phyloP scores from a whole-genome alignment of 192 early-diverging fungal species.

The Coemansia sp. region DNA sequence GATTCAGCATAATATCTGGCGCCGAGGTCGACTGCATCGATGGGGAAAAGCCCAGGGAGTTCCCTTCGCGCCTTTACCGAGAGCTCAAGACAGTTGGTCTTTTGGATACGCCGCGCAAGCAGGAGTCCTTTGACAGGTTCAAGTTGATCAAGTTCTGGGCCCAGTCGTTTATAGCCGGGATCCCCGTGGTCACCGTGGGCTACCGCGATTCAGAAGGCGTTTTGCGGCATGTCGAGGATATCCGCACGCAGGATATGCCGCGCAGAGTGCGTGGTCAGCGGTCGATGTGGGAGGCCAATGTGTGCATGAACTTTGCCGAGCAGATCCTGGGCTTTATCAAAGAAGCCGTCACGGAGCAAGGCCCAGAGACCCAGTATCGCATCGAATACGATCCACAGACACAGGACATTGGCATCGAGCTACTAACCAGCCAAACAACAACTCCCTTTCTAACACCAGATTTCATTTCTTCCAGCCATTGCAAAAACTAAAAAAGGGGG shows the following conservation, averaged over 20 bases:
- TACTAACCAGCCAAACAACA: conserved; percentile 9
- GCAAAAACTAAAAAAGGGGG: not conserved
- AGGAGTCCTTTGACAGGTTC: conserved; percentile 68
- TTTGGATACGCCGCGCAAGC: conserved; percentile 24
- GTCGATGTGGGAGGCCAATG: conserved; percentile 73
- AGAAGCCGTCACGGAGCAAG: conserved; percentile 14
- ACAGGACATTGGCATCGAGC: conserved; percentile 13
- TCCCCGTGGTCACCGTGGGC: conserved; percentile 78
- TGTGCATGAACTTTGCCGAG: conserved; percentile 85
- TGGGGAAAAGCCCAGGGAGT: conserved; percentile 48
- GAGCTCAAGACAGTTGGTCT: conserved; percentile 78
- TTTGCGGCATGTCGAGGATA: conserved; percentile 52
- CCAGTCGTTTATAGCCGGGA: conserved; percentile 89
- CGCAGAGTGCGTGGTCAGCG: conserved; percentile 65
- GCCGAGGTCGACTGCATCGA: conserved; percentile 89
- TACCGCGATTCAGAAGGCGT: conserved; percentile 76
- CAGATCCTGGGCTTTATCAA: conserved; percentile 54
- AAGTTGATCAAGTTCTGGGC: conserved; percentile 92
- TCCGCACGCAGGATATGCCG: conserved; percentile 80
- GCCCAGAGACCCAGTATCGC: conserved; percentile 40
- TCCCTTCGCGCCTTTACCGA: conserved; percentile 65
- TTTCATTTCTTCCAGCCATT: conserved; percentile 11
- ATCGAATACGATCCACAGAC: conserved; percentile 25
- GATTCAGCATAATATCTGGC: conserved; percentile 70
- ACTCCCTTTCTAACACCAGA: conserved; percentile 36